Evolutionary conservation across 805 yeast species (phyloP).

Genomic region (Zygotorulaspora danielsina): DNA sequence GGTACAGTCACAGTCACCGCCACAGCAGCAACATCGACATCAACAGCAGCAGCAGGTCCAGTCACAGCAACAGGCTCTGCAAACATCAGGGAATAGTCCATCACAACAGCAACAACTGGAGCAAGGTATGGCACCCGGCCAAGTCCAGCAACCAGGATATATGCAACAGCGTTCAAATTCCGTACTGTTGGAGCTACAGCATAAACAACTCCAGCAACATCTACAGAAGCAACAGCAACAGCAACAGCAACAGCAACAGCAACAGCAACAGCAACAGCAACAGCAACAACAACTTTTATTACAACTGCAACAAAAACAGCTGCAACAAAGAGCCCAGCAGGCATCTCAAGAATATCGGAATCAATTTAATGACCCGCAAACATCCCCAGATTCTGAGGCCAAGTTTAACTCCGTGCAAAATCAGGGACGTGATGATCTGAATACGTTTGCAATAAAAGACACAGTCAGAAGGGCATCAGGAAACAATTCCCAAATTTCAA

Average conservation of each 20-base stretch:
- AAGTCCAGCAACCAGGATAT: slow-evolving; percentile 3
- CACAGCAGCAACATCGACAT: slow-evolving; percentile 3
- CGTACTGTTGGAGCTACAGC: slow-evolving; percentile 1
- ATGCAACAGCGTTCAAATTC: neutral
- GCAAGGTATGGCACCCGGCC: neutral
- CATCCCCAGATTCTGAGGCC: no score
- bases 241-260: slow-evolving; percentile 10
- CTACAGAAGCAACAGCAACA: slow-evolving; percentile 2
- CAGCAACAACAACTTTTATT: slow-evolving; percentile 15
- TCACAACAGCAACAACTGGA: neutral
- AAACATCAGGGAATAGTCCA: slow-evolving; percentile 1
- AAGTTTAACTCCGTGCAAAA: no score
- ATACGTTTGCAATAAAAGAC: no score
- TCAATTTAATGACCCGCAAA: no score
- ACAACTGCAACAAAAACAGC: slow-evolving; percentile 4
- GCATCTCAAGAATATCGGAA: no score
- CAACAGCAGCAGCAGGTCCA: slow-evolving; percentile 2
- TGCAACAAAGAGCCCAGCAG: no score
- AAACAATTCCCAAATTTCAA: no score
- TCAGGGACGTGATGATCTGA: no score
- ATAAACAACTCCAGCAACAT: slow-evolving; percentile 2
- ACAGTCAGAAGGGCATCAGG: no score
- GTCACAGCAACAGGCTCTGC: slow-evolving; percentile 6
- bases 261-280: slow-evolving; percentile 7
- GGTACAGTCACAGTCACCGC: neutral